Evolutionary conservation across 140 eudicot species (phyloP).

Genomic region (Flaveria floridana): DNA sequence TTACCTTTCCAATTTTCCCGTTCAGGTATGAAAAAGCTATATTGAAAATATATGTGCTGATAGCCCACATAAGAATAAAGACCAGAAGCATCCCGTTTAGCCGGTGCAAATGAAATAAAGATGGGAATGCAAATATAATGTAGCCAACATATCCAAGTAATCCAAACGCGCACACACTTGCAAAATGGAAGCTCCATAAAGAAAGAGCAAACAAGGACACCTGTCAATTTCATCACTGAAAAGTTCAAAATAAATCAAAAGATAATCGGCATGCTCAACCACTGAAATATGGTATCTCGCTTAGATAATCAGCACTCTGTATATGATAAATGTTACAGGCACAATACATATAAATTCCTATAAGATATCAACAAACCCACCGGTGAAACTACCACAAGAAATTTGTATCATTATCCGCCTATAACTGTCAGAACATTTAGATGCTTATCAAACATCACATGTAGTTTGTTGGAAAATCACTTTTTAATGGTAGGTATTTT

Average conservation of each 20-base stretch:
- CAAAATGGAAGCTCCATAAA: slow-evolving; percentile 93
- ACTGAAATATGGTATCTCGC: slow-evolving; percentile 22
- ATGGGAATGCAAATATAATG: slow-evolving; percentile 78
- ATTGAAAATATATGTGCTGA: slow-evolving; percentile 81
- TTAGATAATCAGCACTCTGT: slow-evolving; percentile 25
- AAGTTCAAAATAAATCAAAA: slow-evolving; percentile 37
- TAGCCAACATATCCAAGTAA: slow-evolving; percentile 94
- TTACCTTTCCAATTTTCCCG: slow-evolving; percentile 75
- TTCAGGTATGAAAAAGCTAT: slow-evolving; percentile 73
- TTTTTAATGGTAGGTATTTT: background rate
- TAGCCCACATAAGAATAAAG: slow-evolving; percentile 96
- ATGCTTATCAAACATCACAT: background rate
- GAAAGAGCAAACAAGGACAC: slow-evolving; percentile 87
- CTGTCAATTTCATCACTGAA: slow-evolving; percentile 65
- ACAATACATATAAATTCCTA: slow-evolving; percentile 10
- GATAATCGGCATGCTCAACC: slow-evolving; percentile 27
- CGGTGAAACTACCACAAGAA: background rate
- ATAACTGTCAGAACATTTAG: background rate
- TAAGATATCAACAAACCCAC: slow-evolving; percentile 6
- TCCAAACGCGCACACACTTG: slow-evolving; percentile 91
- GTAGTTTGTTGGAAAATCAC: slow-evolving; percentile 2
- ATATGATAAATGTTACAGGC: slow-evolving; percentile 3
- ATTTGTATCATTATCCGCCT: background rate
- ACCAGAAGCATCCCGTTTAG: slow-evolving; percentile 80
- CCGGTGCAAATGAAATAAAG: slow-evolving; percentile 84